Evolutionary conservation across 2,329 filamentous ascomycete genomes (phyloP).

Genomic region (Anisogramma anomala): DNA sequence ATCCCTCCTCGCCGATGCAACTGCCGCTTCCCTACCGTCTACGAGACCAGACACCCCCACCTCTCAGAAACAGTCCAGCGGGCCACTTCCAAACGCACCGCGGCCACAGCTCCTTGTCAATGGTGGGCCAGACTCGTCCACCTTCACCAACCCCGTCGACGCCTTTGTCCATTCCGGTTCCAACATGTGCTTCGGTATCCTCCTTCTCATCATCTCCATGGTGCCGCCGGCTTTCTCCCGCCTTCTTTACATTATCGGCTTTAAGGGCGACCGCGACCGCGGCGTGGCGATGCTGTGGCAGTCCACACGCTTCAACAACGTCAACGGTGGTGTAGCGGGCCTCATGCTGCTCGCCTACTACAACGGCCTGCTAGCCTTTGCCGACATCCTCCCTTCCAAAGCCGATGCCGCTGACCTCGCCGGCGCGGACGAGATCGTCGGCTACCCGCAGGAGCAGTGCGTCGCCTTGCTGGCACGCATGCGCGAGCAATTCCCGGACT

Average conservation of each 20-base stretch:
- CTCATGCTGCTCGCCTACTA: constrained; percentile 77
- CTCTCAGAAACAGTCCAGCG: constrained; percentile 1
- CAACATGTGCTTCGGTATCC: constrained; percentile 79
- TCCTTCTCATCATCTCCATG: constrained; percentile 81
- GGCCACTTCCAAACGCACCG: constrained; percentile 17
- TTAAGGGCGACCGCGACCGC: constrained; percentile 73
- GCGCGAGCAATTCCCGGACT: constrained; percentile 67
- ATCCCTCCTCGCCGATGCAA: neutral
- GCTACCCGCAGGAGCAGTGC: constrained; percentile 62
- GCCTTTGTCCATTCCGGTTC: constrained; percentile 80
- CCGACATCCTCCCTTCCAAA: constrained; percentile 68
- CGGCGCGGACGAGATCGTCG: constrained; percentile 47
- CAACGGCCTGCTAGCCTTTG: constrained; percentile 73
- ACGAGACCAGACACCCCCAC: constrained; percentile 7
- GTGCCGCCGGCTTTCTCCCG: constrained; percentile 84
- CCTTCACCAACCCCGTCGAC: constrained; percentile 67
- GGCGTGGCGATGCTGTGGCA: constrained; percentile 85
- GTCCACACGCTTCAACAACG: constrained; percentile 70
- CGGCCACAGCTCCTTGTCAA: constrained; percentile 22
- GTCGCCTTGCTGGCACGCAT: constrained; percentile 58
- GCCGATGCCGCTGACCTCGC: constrained; percentile 37
- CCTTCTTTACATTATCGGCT: constrained; percentile 78
- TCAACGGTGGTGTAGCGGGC: constrained; percentile 85
- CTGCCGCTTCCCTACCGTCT: constrained; percentile 1
- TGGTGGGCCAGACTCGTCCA: constrained; percentile 43